Base-by-base conservation (phyloP, 2,329 filamentous ascomycete genomes). In the Colletotrichum falcatum region DNA sequence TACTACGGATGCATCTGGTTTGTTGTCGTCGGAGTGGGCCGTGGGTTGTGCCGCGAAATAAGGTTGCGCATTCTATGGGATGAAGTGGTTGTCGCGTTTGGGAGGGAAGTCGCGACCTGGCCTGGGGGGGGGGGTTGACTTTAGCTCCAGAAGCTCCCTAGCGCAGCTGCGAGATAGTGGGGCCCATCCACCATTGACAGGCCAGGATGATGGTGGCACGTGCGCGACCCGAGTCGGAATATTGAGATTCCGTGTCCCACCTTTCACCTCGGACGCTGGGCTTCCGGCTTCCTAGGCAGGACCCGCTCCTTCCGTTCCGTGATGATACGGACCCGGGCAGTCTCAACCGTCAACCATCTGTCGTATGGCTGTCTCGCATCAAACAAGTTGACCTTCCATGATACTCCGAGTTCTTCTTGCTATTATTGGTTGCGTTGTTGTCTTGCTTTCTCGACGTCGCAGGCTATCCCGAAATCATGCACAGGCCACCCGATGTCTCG, bases 71-170 rank as follows among this genome's bases (percentile, higher is more conserved):
- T 65, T 53, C 33, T 35, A n/a, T 71, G 39, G 28, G 64, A 58
- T 64, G 68, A 59, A 35, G 68, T 69, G 59, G n/a, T 39, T 51
- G 65, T 61, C 69, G 69, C 66, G 69, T 61, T 65, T 49, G 18
- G 53, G 55, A 70, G 35, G 54, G 68, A 26, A 60, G 69, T 64
- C 69, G 66, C 65, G 69, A 70, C 66, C 44, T 46, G 37, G 51
- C 18, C 37, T 55, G 46, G 48, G n/a, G n/a, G n/a, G n/a, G n/a
- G n/a, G n/a, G 18, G 65, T 59, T 54, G n/a, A 39, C 37, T 60
- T 64, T 70, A 71, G 66, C 69, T 71, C 58, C 39, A 39, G 42
- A 55, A 70, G 69, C 69, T 71, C 61, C 69, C 60, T 61, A 35
- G 48, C 65, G 65, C 59, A 61, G 59, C 59, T 49, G 46, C 33